A percentile compares a stretch with the other conserved stretches of the same genome.
Conservation (phyloP, 441 rosid species). For the Euphorbia schlechtendalii region DNA sequence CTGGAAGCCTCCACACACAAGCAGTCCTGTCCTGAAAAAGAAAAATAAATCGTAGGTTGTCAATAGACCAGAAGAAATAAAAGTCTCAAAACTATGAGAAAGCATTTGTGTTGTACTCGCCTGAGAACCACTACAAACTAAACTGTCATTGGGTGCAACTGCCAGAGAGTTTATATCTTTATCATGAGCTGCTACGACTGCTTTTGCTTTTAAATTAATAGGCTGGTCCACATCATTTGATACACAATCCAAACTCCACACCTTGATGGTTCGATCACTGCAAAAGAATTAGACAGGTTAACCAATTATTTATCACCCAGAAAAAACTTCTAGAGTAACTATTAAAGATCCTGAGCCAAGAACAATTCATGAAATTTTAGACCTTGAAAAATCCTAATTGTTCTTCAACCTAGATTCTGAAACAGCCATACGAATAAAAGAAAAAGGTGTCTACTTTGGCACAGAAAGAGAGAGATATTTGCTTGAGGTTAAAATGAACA, state of each 20-base stretch:
- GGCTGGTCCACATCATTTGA: constrained; percentile 53
- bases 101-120: constrained; percentile 29
- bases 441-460: background rate
- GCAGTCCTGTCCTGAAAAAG: constrained; percentile 86
- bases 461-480: background rate
- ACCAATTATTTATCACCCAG: background rate
- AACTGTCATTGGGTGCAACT: constrained; percentile 80
- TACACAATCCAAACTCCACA: constrained; percentile 74
- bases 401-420: background rate
- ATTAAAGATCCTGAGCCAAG: background rate
- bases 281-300: constrained; percentile 20
- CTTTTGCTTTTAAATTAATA: constrained; percentile 65
- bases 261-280: constrained; percentile 89
- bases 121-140: constrained; percentile 94
- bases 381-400: background rate
- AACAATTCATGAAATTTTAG: background rate
- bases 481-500: background rate
- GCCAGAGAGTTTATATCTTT: constrained; percentile 91
- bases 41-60: background rate
- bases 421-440: background rate
- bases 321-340: background rate
- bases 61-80: background rate
- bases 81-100: background rate
- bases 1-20: constrained; percentile 89
- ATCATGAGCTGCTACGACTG: constrained; percentile 89